phyloP scores from a whole-genome alignment of 257 asterid species.

The Galeopsis tetrahit region DNA sequence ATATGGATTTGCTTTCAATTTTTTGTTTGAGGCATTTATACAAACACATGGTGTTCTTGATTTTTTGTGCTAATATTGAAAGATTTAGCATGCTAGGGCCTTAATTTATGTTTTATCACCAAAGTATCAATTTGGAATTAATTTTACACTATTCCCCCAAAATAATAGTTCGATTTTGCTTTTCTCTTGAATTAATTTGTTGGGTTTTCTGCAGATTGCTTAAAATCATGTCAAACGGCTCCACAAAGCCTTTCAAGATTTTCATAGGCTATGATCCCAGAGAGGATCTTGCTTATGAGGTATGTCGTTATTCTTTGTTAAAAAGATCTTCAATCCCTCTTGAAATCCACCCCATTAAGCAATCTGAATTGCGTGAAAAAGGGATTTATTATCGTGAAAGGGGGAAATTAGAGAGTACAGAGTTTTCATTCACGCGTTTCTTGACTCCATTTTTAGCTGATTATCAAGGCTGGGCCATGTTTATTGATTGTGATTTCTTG shows the following conservation, averaged over 20 bases:
- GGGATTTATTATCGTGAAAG: conserved; percentile 86
- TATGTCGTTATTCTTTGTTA: conserved; percentile 63
- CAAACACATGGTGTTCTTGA: too few species aligned
- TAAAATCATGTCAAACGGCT: conserved; percentile 20
- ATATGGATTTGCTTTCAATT: too few species aligned
- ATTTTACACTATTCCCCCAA: too few species aligned
- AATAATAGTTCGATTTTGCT: too few species aligned
- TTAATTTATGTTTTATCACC: too few species aligned
- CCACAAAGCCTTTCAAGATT: conserved; percentile 49
- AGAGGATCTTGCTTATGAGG: conserved; percentile 82
- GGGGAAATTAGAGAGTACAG: conserved; percentile 82
- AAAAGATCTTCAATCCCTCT: conserved; percentile 78
- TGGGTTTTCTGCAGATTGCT: too few species aligned
- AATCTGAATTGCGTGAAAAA: conserved; percentile 62
- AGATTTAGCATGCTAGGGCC: too few species aligned
- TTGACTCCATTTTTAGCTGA: conserved; percentile 69
- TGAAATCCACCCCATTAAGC: conserved; percentile 74
- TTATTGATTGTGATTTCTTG: conserved; percentile 86
- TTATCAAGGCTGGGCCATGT: conserved; percentile 88
- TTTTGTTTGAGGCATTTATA: too few species aligned
- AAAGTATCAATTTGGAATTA: too few species aligned
- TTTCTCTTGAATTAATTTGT: too few species aligned
- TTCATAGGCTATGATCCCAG: conserved; percentile 81
- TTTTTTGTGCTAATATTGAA: too few species aligned
- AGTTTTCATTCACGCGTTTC: conserved; percentile 81